These are phyloP conservation scores for Globisporangium orthogonon DNA, from an alignment of 352 stramenopile species.

Conservation along the genomic window DNA sequence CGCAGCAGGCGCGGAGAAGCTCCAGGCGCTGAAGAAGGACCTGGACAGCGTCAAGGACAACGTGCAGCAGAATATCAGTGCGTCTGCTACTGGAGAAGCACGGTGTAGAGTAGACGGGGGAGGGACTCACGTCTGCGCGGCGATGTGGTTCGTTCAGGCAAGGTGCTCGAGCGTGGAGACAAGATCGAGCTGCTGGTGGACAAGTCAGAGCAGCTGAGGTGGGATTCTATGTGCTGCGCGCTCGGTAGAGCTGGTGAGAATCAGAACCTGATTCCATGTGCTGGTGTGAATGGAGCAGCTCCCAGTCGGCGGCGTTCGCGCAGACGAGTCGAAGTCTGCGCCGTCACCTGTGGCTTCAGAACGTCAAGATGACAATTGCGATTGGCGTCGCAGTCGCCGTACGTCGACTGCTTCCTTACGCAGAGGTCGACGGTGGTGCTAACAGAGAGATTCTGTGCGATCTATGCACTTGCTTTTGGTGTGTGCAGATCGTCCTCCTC, in stretches of 20 bases:
- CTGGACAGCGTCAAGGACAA: conserved; percentile 73
- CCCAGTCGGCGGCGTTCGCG: conserved; percentile 73
- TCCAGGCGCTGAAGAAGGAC: conserved; percentile 78
- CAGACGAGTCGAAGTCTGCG: conserved; percentile 78
- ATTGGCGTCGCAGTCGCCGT: conserved; percentile 64
- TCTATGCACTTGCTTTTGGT: conserved; percentile 1
- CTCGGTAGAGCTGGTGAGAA: too few species aligned
- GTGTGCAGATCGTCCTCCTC: conserved; percentile 30
- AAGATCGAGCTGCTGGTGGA: conserved; percentile 86
- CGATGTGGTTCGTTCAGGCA: conserved; percentile 25
- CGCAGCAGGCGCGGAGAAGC: conserved; percentile 61
- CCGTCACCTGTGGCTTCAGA: conserved; percentile 81
- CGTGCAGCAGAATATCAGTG: conserved; percentile 82
- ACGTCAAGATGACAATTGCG: conserved; percentile 85
- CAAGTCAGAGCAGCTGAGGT: conserved; percentile 87
- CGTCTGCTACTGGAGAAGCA: conserved; percentile 4
- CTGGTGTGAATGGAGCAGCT: conserved; percentile 23
- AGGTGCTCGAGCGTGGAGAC: conserved; percentile 80
- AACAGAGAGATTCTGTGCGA: too few species aligned
- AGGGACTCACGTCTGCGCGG: background rate
- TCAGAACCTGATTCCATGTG: too few species aligned
- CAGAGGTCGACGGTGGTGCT: background rate
- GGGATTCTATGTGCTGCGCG: background rate
- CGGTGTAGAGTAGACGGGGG: background rate
- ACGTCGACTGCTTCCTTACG: conserved; percentile 13